Evolutionary conservation across 768 basidiomycete genomes (phyloP).

Genomic region (Suillus weaverae): DNA sequence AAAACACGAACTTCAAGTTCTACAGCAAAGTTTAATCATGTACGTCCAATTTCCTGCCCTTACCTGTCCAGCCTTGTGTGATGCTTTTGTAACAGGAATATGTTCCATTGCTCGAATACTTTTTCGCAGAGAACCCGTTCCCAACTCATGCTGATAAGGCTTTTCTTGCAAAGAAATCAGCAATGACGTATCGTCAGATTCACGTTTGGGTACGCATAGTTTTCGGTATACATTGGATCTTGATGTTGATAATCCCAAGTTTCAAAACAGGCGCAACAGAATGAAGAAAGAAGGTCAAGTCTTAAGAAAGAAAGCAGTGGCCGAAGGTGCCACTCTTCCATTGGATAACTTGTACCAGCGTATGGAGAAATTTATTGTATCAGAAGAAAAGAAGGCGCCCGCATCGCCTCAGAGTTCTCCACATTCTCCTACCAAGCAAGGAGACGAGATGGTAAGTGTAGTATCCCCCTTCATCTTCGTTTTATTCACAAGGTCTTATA

Average conservation of each 20-base stretch:
- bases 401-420: background rate
- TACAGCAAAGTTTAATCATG: background rate
- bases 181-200: conserved; percentile 48
- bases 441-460: conserved; percentile 11
- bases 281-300: conserved; percentile 30
- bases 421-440: conserved; percentile 15
- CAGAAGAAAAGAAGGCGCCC: conserved; percentile 12
- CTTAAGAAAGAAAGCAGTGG: conserved; percentile 25
- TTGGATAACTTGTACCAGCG: conserved; percentile 26
- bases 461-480: background rate
- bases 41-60: background rate
- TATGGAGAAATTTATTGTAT: conserved; percentile 30
- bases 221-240: background rate
- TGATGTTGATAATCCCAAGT: conserved; percentile 31
- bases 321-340: conserved; percentile 21
- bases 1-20: accelerated
- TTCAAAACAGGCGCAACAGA: conserved; percentile 49
- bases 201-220: conserved; percentile 50
- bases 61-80: accelerated
- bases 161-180: conserved; percentile 40
- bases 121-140: conserved; percentile 49
- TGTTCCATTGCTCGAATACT: conserved; percentile 45
- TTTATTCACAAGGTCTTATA: background rate
- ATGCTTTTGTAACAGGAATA: conserved; percentile 37
- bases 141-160: conserved; percentile 42